phyloP scores from a whole-genome alignment of 208 protist genomes.

The Trypanosoma theileri region DNA sequence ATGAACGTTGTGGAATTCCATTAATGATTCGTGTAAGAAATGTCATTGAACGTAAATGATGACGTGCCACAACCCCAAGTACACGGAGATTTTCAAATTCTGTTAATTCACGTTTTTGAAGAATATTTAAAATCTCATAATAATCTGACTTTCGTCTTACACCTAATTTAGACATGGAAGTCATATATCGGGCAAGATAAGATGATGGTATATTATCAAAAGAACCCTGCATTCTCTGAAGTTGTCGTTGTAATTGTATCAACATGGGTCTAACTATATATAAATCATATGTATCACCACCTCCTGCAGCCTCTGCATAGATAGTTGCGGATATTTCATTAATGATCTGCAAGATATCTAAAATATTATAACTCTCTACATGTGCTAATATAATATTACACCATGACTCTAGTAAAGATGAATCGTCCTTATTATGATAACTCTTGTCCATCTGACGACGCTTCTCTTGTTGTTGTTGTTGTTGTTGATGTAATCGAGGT shows the following conservation, averaged over 20 bases:
- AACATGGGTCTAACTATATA: constrained; percentile 2
- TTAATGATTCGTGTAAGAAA: constrained; percentile 36
- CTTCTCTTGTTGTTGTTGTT: background rate
- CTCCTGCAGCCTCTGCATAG: constrained; percentile 22
- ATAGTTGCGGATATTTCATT: constrained; percentile 43
- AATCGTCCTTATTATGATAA: background rate
- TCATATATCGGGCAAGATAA: constrained; percentile 58
- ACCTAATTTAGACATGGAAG: constrained; percentile 49
- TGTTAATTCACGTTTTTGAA: constrained; percentile 40
- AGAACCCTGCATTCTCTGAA: constrained; percentile 8
- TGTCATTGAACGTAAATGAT: constrained; percentile 40
- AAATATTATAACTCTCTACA: constrained; percentile 26
- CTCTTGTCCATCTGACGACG: background rate
- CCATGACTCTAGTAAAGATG: constrained; percentile 10
- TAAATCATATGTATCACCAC: constrained; percentile 3
- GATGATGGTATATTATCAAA: constrained; percentile 30
- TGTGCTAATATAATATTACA: constrained; percentile 13
- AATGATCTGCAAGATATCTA: constrained; percentile 47
- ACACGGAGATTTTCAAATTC: constrained; percentile 46
- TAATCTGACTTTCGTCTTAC: constrained; percentile 41
- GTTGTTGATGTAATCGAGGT: constrained; percentile 4
- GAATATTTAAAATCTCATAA: constrained; percentile 33
- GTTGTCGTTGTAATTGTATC: constrained; percentile 12
- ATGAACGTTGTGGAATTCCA: constrained; percentile 30
- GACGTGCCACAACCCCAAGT: constrained; percentile 52